Percentiles rank a stretch among this genome's conserved stretches.
Evolutionary conservation across 768 basidiomycete genomes (phyloP).

Genomic region (Leccinum boreale): DNA sequence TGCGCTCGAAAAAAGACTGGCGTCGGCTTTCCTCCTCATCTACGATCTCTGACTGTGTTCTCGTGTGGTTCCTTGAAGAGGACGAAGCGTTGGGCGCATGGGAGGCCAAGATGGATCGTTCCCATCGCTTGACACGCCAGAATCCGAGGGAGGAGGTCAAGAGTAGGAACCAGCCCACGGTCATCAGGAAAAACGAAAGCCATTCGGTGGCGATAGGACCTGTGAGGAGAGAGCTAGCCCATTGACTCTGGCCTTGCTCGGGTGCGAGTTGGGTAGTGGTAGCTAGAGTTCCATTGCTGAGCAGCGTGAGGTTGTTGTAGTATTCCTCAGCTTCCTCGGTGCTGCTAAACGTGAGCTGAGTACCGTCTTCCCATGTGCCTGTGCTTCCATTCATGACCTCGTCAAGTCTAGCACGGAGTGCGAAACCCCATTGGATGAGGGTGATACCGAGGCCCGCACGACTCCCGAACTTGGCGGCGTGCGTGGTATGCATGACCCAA

Average conservation of each 20-base stretch:
- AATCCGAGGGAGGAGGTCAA: slow-evolving; percentile 88
- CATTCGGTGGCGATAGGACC: slow-evolving; percentile 84
- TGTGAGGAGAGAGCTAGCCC: slow-evolving; percentile 41
- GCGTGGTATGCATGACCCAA: slow-evolving; percentile 90
- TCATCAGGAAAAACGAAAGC: slow-evolving; percentile 95
- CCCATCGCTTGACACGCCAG: slow-evolving; percentile 90
- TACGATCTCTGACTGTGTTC: slow-evolving; percentile 25
- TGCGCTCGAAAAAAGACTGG: slow-evolving; percentile 30
- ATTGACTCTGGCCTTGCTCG: slow-evolving; percentile 18
- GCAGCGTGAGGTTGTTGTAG: slow-evolving; percentile 28
- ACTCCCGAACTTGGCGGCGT: slow-evolving; percentile 89
- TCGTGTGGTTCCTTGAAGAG: slow-evolving; percentile 34
- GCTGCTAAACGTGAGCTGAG: slow-evolving; percentile 40
- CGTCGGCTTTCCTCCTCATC: slow-evolving; percentile 26
- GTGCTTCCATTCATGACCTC: slow-evolving; percentile 32
- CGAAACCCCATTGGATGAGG: slow-evolving; percentile 93
- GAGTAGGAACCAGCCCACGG: slow-evolving; percentile 83
- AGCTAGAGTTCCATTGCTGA: slow-evolving; percentile 27
- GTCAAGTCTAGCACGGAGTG: slow-evolving; percentile 57
- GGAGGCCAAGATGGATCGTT: slow-evolving; percentile 67
- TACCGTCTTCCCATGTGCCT: slow-evolving; percentile 29
- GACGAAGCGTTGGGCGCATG: slow-evolving; percentile 25
- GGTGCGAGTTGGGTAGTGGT: slow-evolving; percentile 7
- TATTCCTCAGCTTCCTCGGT: slow-evolving; percentile 46
- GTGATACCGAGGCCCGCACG: slow-evolving; percentile 95